Base-by-base conservation (phyloP, 805 yeast species). In the Sugiyamaella lignohabitans region DNA sequence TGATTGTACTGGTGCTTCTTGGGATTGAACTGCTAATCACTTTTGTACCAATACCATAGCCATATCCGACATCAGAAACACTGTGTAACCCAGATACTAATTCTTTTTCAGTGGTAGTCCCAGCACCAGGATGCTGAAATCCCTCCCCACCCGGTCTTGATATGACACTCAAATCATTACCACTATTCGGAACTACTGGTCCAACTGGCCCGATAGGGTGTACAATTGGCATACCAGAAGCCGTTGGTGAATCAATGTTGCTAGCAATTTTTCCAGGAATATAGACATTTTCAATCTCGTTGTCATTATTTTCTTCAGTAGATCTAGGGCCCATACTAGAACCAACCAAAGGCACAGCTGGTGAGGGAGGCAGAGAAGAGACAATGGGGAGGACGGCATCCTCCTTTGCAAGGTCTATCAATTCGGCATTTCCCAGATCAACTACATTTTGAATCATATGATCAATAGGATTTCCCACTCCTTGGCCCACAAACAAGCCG, bases 401-500 rank as follows among this genome's bases (percentile, higher is more conserved):
- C 8, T 14, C 32, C 8, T 14, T 14, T 27, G 32, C 32, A 8
- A 27, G 14, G 32, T 27, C 32, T 8, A 27, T 27, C 32, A 27
- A 27, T 27, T 27, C 32, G 11, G 32, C 8, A 27, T 27, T 27
- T 8, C 20, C 38, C 19, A 36, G 14, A 36, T 36, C 38, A 36
- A 36, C 38, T 18, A 38, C 30, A 38, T 40, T 27, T 30, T 35
- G 39, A 19, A 3, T 27, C 32, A 27, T 27, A 27, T 27, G 32
- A 27, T 27, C 32, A 8, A 27, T 27, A 27, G 32, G 32, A 27
- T 27, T 27, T 27, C 32, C 32, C 8, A 8, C 11, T 8, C 8
- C 32, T 8, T 8, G 14, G 8, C 8, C 32, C 11, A 8, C 14
- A 8, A 27, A 14, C n/a, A n/a, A n/a, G n/a, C n/a, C n/a, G n/a